phyloP scores from a whole-genome alignment of 2,329 filamentous ascomycete genomes.

The Cladosporium sp. region DNA sequence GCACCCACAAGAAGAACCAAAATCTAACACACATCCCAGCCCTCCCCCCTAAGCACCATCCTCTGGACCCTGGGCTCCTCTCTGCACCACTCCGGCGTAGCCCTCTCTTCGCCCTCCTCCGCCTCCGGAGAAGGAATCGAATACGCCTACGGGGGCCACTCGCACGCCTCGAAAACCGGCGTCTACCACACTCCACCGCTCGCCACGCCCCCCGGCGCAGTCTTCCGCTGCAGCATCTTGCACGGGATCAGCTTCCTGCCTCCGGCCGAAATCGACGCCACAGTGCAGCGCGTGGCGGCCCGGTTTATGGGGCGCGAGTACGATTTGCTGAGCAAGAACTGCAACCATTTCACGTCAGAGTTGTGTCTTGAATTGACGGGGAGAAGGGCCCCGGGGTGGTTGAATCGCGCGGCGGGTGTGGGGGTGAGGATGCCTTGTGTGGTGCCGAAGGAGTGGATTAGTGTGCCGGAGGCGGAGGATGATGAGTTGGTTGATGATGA shows the following conservation, averaged over 20 bases:
- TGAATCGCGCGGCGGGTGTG: constrained; percentile 81
- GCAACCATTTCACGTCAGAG: constrained; percentile 82
- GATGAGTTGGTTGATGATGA: constrained; percentile 44
- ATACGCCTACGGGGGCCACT: constrained; percentile 83
- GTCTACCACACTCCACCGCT: constrained; percentile 75
- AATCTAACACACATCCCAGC: constrained; percentile 42
- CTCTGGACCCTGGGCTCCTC: constrained; percentile 75
- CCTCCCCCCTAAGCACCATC: constrained; percentile 68
- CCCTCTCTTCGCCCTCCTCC: constrained; percentile 57
- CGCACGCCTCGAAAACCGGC: constrained; percentile 64
- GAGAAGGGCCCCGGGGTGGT: constrained; percentile 65
- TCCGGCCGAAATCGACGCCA: constrained; percentile 64
- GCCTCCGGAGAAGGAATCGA: constrained; percentile 45
- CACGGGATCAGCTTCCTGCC: constrained; percentile 74
- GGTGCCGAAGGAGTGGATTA: constrained; percentile 64
- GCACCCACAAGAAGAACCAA: background rate
- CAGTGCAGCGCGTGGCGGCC: constrained; percentile 61
- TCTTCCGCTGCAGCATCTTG: constrained; percentile 69
- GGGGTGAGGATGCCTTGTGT: constrained; percentile 77
- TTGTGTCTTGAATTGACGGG: constrained; percentile 71
- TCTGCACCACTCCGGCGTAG: constrained; percentile 77
- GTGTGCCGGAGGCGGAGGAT: constrained; percentile 8
- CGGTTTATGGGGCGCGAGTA: constrained; percentile 73
- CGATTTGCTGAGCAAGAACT: constrained; percentile 79
- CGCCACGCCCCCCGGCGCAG: constrained; percentile 70